Percentiles rank a stretch among this genome's conserved stretches.
phyloP scores from a whole-genome alignment of 2,329 filamentous ascomycete genomes.

The Microsporum audouinii region DNA sequence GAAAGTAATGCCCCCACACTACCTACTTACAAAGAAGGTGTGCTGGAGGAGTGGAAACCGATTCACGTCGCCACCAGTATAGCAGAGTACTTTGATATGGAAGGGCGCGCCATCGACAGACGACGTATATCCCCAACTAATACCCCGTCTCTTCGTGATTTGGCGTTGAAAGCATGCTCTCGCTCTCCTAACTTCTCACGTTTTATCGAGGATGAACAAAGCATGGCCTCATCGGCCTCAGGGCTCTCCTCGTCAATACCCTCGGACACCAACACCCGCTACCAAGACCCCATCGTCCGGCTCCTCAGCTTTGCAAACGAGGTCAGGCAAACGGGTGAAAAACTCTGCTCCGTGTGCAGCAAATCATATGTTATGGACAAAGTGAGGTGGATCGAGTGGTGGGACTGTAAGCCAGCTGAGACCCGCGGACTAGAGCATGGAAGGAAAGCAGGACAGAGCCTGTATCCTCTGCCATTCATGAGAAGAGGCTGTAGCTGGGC shows the following conservation, averaged over 20 bases:
- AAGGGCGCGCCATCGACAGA: constrained; percentile 20
- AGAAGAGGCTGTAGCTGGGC: constrained; percentile 32
- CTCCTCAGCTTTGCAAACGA: constrained; percentile 27
- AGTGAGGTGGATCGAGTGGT: constrained; percentile 37
- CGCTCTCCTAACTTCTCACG: constrained; percentile 28
- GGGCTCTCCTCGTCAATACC: constrained; percentile 7
- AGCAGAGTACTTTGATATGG: constrained; percentile 25
- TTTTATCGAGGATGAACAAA: constrained; percentile 19
- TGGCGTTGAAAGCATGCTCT: constrained; percentile 29
- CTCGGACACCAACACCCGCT: constrained; percentile 15
- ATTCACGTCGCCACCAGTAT: constrained; percentile 29
- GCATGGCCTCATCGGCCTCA: neutral
- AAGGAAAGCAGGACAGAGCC: constrained; percentile 21
- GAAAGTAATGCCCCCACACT: neutral
- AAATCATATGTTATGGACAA: constrained; percentile 32
- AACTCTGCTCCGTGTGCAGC: constrained; percentile 32
- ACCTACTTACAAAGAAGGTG: neutral
- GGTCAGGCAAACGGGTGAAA: constrained; percentile 28
- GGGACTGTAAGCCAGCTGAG: constrained; percentile 32
- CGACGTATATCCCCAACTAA: constrained; percentile 2
- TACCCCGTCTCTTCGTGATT: constrained; percentile 34
- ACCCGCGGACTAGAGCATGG: constrained; percentile 26
- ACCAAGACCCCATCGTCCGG: constrained; percentile 18
- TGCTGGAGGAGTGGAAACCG: constrained; percentile 22
- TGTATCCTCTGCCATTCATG: constrained; percentile 31